Evolutionary conservation across 2,329 filamentous ascomycete species (phyloP).

Genomic region (Dichotomopilus funicola): DNA sequence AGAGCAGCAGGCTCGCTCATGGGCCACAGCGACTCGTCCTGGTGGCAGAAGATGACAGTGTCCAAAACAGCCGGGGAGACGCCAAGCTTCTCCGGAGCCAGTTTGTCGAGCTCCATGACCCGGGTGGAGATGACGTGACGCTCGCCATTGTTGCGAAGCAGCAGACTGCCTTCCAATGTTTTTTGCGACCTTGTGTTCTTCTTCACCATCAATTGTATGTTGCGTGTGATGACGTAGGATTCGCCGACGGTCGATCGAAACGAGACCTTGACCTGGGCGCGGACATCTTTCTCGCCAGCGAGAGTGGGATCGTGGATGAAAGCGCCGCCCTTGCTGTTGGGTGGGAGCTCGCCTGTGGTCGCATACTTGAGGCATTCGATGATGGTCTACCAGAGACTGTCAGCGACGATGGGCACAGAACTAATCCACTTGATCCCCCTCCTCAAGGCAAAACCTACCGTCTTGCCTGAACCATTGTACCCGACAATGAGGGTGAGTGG

Average conservation of each 20-base stretch:
- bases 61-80: constrained; percentile 88
- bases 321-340: constrained; percentile 82
- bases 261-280: constrained; percentile 84
- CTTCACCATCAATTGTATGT: constrained; percentile 78
- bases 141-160: constrained; percentile 74
- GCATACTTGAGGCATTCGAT: constrained; percentile 99
- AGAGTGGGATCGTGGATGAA: constrained; percentile 98
- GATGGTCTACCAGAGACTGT: constrained; percentile 53
- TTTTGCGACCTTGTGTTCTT: constrained; percentile 71
- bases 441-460: constrained; percentile 30
- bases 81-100: constrained; percentile 80
- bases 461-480: constrained; percentile 96
- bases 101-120: constrained; percentile 71
- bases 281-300: constrained; percentile 76
- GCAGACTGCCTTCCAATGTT: constrained; percentile 73
- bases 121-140: constrained; percentile 71
- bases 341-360: constrained; percentile 86
- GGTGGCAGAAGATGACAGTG: constrained; percentile 96
- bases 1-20: constrained; percentile 79
- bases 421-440: constrained; percentile 29
- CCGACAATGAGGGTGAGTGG: constrained; percentile 95
- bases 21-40: constrained; percentile 96
- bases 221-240: constrained; percentile 77
- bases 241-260: constrained; percentile 75
- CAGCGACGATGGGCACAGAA: not conserved